Evolutionary conservation across 805 yeast genomes (phyloP).

Genomic region (Saccharomycopsis selenospora): DNA sequence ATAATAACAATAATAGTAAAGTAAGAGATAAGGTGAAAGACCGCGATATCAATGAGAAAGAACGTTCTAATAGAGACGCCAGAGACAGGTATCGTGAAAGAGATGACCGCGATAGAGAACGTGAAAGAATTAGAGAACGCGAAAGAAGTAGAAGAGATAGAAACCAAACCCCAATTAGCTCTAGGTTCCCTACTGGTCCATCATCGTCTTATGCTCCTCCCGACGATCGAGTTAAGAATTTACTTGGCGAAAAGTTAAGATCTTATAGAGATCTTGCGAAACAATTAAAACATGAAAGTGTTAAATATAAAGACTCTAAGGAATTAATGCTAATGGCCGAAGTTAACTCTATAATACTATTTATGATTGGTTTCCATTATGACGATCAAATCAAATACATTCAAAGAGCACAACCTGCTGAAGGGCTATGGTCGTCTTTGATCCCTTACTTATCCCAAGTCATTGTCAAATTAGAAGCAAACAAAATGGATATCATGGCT

Average conservation of each 20-base stretch:
- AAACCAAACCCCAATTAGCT: background rate
- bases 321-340: background rate
- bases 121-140: too few relatives aligned
- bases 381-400: slow-evolving; percentile 14
- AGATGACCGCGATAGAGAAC: too few relatives aligned
- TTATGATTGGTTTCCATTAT: slow-evolving; percentile 17
- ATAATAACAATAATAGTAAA: too few relatives aligned
- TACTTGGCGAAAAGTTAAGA: background rate
- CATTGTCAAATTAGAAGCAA: slow-evolving; percentile 4
- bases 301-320: background rate
- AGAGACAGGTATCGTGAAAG: too few relatives aligned
- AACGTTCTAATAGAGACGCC: too few relatives aligned
- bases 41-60: too few relatives aligned
- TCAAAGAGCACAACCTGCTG: slow-evolving; percentile 9
- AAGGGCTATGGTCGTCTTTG: slow-evolving; percentile 16
- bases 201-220: background rate
- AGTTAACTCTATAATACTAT: slow-evolving; percentile 11
- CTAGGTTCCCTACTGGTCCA: background rate
- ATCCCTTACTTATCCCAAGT: slow-evolving; percentile 13
- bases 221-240: background rate
- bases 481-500: background rate
- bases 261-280: background rate
- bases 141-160: background rate
- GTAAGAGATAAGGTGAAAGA: too few relatives aligned
- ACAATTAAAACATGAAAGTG: background rate